Evolutionary conservation across 495 filamentous ascomycete genomes (phyloP).

Genomic region (Aspergillus biplanus): DNA sequence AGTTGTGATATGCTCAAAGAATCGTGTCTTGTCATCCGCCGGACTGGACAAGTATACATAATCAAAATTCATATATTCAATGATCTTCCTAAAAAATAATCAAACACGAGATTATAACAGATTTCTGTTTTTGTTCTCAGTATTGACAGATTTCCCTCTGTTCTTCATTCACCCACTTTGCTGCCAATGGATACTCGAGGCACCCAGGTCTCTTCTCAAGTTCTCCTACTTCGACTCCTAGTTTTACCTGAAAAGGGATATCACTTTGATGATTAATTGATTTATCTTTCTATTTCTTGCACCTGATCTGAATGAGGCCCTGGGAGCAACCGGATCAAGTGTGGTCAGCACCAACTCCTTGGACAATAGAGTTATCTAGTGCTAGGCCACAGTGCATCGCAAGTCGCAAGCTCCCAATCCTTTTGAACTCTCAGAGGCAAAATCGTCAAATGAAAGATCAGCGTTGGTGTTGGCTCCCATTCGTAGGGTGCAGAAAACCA

Average conservation of each 20-base stretch:
- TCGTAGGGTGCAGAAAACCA: constrained; percentile 10
- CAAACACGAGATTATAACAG: not conserved
- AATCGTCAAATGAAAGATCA: constrained; percentile 17
- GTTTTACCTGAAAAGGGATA: too few relatives aligned
- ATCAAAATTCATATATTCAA: not conserved
- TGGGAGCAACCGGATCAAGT: not conserved
- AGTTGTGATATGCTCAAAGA: not conserved
- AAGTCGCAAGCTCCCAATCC: constrained; percentile 13
- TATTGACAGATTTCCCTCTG: too few relatives aligned
- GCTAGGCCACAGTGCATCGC: constrained; percentile 14
- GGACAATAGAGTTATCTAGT: constrained; percentile 17
- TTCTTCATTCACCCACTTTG: not conserved
- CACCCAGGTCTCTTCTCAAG: too few relatives aligned
- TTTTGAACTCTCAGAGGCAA: constrained; percentile 11
- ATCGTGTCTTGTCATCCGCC: constrained; percentile 5
- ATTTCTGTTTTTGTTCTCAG: too few relatives aligned
- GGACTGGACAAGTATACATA: not conserved
- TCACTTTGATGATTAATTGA: not conserved
- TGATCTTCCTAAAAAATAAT: not conserved
- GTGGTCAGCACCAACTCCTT: not conserved
- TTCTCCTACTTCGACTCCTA: too few relatives aligned
- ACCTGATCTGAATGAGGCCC: not conserved
- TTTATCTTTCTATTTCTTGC: not conserved
- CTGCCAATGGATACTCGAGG: not conserved
- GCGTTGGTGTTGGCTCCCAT: constrained; percentile 6